Evolutionary conservation across 139 green algal species (phyloP).

Genomic region (Medakamo hakoo): DNA sequence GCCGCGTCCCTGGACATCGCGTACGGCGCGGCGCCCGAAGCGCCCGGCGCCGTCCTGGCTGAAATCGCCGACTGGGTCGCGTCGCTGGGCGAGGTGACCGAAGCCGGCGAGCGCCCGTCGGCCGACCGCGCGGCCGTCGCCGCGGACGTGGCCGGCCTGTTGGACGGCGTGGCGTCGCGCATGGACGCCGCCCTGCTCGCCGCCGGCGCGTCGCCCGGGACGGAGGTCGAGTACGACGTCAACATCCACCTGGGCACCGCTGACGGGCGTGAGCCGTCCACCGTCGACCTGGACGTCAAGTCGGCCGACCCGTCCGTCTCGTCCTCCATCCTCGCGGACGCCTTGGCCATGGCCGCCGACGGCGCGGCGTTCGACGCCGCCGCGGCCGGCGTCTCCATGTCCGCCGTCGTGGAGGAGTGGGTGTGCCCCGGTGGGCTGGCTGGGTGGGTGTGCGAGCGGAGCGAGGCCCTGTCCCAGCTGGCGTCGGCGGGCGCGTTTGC

Average conservation of each 20-base stretch:
- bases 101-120: neutral
- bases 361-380: neutral
- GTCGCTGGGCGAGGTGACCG: neutral
- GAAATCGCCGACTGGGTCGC: neutral
- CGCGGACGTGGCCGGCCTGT: neutral
- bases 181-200: neutral
- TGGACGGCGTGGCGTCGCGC: neutral
- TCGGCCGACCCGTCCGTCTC: neutral
- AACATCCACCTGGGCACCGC: neutral
- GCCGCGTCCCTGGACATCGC: neutral
- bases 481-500: neutral
- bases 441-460: neutral
- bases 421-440: too few species aligned
- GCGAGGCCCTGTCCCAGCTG: neutral
- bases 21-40: neutral
- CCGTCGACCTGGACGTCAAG: neutral
- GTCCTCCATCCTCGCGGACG: neutral
- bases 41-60: neutral
- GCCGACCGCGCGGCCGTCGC: neutral
- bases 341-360: neutral
- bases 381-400: neutral
- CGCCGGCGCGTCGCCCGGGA: too few species aligned
- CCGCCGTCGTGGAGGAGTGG: neutral
- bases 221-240: neutral
- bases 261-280: neutral